Conservation (phyloP, 495 filamentous ascomycete species). For the Neurospora terricola region DNA sequence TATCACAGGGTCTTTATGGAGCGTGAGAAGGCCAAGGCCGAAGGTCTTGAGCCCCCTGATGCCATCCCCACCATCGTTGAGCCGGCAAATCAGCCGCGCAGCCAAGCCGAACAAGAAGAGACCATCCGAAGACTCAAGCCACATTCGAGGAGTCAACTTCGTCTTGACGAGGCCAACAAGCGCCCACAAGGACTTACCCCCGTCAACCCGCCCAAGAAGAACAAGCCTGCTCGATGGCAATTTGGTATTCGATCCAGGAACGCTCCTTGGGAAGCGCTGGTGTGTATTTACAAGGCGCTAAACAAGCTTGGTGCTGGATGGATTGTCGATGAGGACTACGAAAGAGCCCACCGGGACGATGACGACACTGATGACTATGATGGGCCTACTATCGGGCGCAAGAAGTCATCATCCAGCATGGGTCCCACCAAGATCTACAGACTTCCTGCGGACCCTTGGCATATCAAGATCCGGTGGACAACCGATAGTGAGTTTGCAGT, state of each 20-base stretch:
- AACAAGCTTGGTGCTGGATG: constrained; percentile 79
- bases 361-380: neutral
- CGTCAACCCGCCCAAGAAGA: constrained; percentile 51
- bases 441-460: constrained; percentile 89
- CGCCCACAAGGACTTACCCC: constrained; percentile 58
- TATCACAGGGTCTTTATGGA: constrained; percentile 89
- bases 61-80: constrained; percentile 35
- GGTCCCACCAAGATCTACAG: constrained; percentile 46
- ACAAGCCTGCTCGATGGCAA: constrained; percentile 77
- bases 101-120: constrained; percentile 65
- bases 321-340: constrained; percentile 51
- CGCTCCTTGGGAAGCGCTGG: constrained; percentile 82
- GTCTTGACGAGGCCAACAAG: constrained; percentile 50
- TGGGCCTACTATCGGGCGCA: constrained; percentile 6
- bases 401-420: constrained; percentile 6
- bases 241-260: constrained; percentile 94
- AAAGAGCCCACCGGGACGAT: constrained; percentile 19
- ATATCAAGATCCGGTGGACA: constrained; percentile 78
- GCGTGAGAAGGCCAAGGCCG: constrained; percentile 42
- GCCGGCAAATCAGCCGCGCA: constrained; percentile 41
- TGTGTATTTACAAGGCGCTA: constrained; percentile 88
- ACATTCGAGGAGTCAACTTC: constrained; percentile 52
- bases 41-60: constrained; percentile 25
- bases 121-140: constrained; percentile 69
- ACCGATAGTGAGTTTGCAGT: constrained; percentile 59